Base-by-base conservation (phyloP, 129 eudicot species). In the Helianthus annuus region DNA sequence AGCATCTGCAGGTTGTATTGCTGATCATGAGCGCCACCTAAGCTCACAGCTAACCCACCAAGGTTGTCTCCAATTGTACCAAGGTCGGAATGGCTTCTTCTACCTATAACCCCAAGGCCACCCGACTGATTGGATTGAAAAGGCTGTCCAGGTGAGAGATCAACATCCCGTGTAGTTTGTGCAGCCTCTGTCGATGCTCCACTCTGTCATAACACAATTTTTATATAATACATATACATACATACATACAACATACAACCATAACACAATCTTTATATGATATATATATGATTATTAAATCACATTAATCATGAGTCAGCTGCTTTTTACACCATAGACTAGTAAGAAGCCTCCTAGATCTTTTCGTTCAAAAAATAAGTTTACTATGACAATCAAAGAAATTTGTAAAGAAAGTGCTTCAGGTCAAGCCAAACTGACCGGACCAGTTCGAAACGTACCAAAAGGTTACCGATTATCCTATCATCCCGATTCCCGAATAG, bases 61-160 rank as follows among this genome's bases (percentile, higher is more conserved):
- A 94, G 82, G 82, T 75, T 84, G 83, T 95, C 97, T 49, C 99
- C 99, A 84, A 95, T 86, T 10, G 97, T 79, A 72, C 99, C 99
- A 78, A 90, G 94, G 79, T 95, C 97, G 60, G 97, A 80, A 40
- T 90, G 94, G 77, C 97, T 91, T 88, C 91, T 88, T 78, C 99
- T 72, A 71, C 97, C 96, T 70, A 90, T 95, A 66, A 91, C 96
- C 27, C 99, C 99, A n/a, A 94, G 97, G 77, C 89, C 84, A 14
- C 82, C 89, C 38, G 97, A 75, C 63, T 83, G 91, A 86, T 73
- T 80, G 14, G 97, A 51, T 69, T 88, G 97, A 70, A 95, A 76
- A 62, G 94, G 97, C 73, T 90, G 96, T 40, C 97, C 96, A 46
- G 96, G 94, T 74, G 99, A 88, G 9, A 90, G 83, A 83, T 90